These are phyloP conservation scores for Cladosporium cucumerinum DNA, from an alignment of 2,329 filamentous ascomycete genomes.

Conservation along the genomic window DNA sequence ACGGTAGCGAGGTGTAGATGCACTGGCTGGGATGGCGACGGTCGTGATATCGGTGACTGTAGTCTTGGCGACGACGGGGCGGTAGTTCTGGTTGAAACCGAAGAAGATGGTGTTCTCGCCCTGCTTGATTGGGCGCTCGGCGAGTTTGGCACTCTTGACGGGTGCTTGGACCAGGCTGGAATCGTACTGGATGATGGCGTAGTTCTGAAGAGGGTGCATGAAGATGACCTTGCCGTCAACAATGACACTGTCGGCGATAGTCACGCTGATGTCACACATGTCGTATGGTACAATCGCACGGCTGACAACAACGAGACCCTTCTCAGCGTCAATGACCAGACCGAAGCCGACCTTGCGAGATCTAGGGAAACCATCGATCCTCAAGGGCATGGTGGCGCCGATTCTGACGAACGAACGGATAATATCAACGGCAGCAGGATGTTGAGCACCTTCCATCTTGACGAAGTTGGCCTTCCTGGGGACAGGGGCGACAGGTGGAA, in stretches of 20 bases:
- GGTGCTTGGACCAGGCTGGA: conserved; percentile 89
- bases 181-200: conserved; percentile 92
- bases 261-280: conserved; percentile 92
- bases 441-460: conserved; percentile 79
- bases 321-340: conserved; percentile 93
- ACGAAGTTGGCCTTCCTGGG: conserved; percentile 85
- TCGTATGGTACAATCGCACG: conserved; percentile 93
- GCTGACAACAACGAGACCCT: conserved; percentile 91
- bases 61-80: conserved; percentile 89
- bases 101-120: conserved; percentile 94
- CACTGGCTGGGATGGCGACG: conserved; percentile 91
- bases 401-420: conserved; percentile 94
- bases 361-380: conserved; percentile 96
- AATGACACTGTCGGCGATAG: conserved; percentile 93
- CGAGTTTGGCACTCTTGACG: conserved; percentile 82
- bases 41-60: conserved; percentile 96
- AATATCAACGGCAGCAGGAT: conserved; percentile 87
- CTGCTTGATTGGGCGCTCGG: conserved; percentile 79
- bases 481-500: conserved; percentile 69
- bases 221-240: conserved; percentile 93
- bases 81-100: conserved; percentile 94
- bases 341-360: conserved; percentile 94
- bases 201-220: conserved; percentile 94
- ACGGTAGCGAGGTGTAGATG: conserved; percentile 84
- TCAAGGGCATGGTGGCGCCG: conserved; percentile 87